A percentile compares a stretch with the other conserved stretches of the same genome.
phyloP scores from a whole-genome alignment of 148 eudicot genomes.

The Chenopodium formosanum region DNA sequence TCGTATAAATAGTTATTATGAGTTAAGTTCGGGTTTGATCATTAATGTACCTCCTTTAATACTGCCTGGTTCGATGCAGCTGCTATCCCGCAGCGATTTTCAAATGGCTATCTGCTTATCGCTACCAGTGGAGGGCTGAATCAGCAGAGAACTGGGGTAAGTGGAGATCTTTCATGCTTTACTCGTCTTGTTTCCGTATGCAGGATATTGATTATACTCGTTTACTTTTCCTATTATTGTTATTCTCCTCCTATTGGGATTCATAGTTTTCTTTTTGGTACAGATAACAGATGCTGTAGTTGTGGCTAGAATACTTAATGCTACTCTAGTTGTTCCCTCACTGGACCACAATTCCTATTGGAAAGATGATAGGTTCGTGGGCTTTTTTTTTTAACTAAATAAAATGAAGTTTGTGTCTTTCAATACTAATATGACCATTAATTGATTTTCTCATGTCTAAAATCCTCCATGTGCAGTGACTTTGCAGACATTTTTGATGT shows the following conservation, averaged over 20 bases:
- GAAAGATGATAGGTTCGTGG: conserved; percentile 89
- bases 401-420: neutral
- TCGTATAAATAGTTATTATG: neutral
- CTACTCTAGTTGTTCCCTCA: conserved; percentile 85
- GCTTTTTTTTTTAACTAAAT: neutral
- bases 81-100: conserved; percentile 52
- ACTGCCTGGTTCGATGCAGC: conserved; percentile 45
- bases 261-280: conserved; percentile 15
- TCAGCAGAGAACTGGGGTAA: conserved; percentile 97
- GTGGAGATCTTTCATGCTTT: conserved; percentile 28
- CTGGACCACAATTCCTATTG: conserved; percentile 92
- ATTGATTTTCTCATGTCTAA: neutral
- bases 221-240: conserved; percentile 1
- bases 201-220: neutral
- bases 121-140: conserved; percentile 97
- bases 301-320: conserved; percentile 91
- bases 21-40: neutral
- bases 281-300: conserved; percentile 98
- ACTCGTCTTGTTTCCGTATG: neutral
- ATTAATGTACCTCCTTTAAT: conserved; percentile 6
- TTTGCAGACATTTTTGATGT: conserved; percentile 86
- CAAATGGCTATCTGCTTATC: conserved; percentile 92
- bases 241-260: conserved; percentile 9
- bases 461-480: conserved; percentile 57
- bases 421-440: neutral